A percentile compares a stretch with the other conserved stretches of the same genome.
Evolutionary conservation across 495 filamentous ascomycete genomes (phyloP).

Genomic region (Hypoxylon rickii): DNA sequence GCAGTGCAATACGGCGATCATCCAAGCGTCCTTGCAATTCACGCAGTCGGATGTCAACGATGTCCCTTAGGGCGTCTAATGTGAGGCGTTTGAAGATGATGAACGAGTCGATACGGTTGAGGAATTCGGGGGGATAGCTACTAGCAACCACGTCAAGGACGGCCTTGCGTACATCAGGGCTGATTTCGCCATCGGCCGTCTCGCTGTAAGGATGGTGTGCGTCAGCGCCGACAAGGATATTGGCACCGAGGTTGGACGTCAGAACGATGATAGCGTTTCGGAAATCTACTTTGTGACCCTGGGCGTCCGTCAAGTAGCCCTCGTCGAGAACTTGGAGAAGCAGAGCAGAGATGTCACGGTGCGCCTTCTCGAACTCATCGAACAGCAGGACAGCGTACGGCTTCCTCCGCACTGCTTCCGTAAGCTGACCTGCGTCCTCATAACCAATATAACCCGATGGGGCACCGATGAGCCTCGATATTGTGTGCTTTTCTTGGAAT

Average conservation of each 20-base stretch:
- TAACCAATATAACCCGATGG: conserved; percentile 96
- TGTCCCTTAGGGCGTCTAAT: conserved; percentile 77
- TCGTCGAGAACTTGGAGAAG: conserved; percentile 95
- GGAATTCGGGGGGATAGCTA: conserved; percentile 87
- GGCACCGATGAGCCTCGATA: conserved; percentile 88
- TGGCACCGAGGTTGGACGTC: conserved; percentile 88
- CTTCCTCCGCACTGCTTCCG: conserved; percentile 92
- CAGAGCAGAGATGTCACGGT: conserved; percentile 92
- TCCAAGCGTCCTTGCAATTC: conserved; percentile 85
- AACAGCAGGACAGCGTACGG: conserved; percentile 95
- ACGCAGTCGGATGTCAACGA: conserved; percentile 86
- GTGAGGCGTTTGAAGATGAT: conserved; percentile 91
- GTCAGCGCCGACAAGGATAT: conserved; percentile 68
- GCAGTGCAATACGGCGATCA: conserved; percentile 79
- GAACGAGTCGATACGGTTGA: conserved; percentile 96
- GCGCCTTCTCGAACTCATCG: conserved; percentile 97
- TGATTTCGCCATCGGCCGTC: conserved; percentile 65
- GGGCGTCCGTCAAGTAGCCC: conserved; percentile 91
- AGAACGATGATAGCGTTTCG: conserved; percentile 94
- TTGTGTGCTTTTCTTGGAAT: conserved; percentile 96
- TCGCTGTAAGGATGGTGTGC: conserved; percentile 62
- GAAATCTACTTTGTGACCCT: conserved; percentile 96
- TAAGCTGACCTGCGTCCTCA: conserved; percentile 95
- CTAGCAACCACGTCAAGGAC: conserved; percentile 87
- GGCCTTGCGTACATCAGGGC: conserved; percentile 68